Conservation (phyloP, 345 rosid species). For the Hibiscus syriacus region DNA sequence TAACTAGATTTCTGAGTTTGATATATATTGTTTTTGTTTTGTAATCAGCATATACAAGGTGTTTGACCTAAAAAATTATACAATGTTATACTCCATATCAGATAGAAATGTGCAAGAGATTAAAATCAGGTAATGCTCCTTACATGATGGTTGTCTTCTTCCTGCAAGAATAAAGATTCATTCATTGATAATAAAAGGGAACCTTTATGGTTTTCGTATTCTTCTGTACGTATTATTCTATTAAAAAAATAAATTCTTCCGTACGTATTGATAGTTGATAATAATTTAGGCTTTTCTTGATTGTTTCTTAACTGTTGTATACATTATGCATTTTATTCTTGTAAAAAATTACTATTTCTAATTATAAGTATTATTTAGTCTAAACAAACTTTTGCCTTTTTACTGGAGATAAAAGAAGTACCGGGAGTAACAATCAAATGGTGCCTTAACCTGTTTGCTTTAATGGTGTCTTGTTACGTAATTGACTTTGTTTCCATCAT, state of each 20-base stretch:
- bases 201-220: not conserved
- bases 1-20: conserved; percentile 4
- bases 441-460: not conserved
- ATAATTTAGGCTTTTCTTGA: not conserved
- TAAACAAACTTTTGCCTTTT: no score
- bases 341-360: not conserved
- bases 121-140: conserved; percentile 70
- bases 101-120: conserved; percentile 89
- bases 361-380: no score
- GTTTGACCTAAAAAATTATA: conserved; percentile 88
- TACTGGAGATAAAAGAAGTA: no score
- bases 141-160: conserved; percentile 1
- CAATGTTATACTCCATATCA: conserved; percentile 84
- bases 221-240: not conserved
- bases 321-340: not conserved
- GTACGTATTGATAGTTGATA: no score
- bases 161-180: not conserved
- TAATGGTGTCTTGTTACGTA: not conserved
- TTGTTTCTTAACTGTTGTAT: not conserved
- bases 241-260: no score
- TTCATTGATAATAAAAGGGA: not conserved
- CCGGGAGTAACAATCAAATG: not conserved
- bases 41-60: conserved; percentile 82
- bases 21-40: not conserved
- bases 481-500: conserved; percentile 8